Base-by-base conservation (phyloP, 2,329 filamentous ascomycete genomes). In the Trichoderma oligosporum region DNA sequence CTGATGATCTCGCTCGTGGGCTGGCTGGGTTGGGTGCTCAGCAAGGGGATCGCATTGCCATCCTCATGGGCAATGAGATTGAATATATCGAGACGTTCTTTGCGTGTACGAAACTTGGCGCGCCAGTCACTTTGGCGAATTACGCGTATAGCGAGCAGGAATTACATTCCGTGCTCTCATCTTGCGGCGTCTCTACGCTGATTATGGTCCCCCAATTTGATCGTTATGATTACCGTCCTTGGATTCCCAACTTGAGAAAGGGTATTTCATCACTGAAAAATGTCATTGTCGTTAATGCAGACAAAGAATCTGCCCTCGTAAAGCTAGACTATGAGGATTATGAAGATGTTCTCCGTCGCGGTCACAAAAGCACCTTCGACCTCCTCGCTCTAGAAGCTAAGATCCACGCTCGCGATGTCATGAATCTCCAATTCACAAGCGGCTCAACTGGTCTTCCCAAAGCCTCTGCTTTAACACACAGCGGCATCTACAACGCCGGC, bases 21-120 rank as follows among this genome's bases (percentile, higher is more conserved):
- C 25, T 56, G 5, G 20, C 20, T 1, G 5, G 39, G 12, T 16
- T 56, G 2, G 53, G 53, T n/a, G 41, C 44, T 6, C 27, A 48
- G 7, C 27, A 35, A 36, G 53, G 33, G 4, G 33, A 33, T 20
- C 41, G 53, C 25, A 46, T 56, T n/a, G 53, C 53, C 5, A 56
- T 56, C 29, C 42, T 45, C 42, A 45, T 56, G 42, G 53, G 53
- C 24, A 56, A 56, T n/a, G 42, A 46, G n/a, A 22, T 47, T n/a
- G 42, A 56, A 20, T 56, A 56, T 12, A 48, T 56, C 1, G 53
- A 48, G 2, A 18, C 42, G 1, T 56, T 31, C 12, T 56, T 49
- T 22, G 46, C 46, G 1, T 49, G 33, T 3, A 49, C 46, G 14
- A 49, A 49, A 33, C 31, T 49, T 12, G 46, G 46, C 22, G 46